Evolutionary conservation across 2,329 filamentous ascomycete species (phyloP).

Genomic region (Botrytis hyacinthi): DNA sequence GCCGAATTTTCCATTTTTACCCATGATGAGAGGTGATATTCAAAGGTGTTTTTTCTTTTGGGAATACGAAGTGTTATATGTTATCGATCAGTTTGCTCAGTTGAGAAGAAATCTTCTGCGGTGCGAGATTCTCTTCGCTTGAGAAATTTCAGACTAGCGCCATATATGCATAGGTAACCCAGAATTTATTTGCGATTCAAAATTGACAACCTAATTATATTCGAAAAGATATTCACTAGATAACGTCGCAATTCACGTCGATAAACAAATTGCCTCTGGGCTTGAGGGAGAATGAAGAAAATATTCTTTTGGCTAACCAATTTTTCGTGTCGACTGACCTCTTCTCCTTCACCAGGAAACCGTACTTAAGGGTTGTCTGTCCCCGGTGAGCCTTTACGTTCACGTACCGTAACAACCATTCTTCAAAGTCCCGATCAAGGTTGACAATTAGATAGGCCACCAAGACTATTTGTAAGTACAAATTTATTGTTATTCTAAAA

Average conservation of each 20-base stretch:
- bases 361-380: neutral
- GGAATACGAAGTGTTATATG: neutral
- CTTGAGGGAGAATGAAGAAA: neutral
- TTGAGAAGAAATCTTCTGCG: constrained; percentile 14
- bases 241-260: neutral
- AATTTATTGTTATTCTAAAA: neutral
- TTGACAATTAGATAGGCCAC: neutral
- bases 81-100: neutral
- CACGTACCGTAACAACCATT: neutral
- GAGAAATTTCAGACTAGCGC: constrained; percentile 15
- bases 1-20: constrained; percentile 31
- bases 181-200: neutral
- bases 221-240: neutral
- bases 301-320: neutral
- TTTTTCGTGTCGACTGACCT: neutral
- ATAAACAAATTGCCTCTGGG: neutral
- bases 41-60: neutral
- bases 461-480: neutral
- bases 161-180: neutral
- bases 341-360: neutral
- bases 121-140: constrained; percentile 16
- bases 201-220: neutral
- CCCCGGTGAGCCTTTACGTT: constrained; percentile 1
- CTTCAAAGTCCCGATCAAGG: neutral
- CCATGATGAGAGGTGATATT: constrained; percentile 26